Evolutionary conservation across 495 filamentous ascomycete species (phyloP), one percentile per base, ranked within the genome.

Genomic region (Podospora australis): DNA sequence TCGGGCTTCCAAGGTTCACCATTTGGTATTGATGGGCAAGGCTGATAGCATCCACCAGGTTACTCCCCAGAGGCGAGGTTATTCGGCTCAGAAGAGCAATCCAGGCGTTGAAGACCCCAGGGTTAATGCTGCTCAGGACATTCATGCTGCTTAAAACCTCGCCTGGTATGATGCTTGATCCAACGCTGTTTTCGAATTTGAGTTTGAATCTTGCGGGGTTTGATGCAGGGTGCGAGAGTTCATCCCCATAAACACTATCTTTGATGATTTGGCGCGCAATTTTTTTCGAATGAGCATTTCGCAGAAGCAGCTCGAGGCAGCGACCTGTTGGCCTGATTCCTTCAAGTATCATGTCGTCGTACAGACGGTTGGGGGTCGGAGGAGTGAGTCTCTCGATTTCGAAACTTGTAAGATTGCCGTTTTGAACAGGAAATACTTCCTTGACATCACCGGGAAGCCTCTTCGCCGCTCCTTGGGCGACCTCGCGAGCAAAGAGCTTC

Each of bases 391-490:
- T 59, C 13, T 67, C 60, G 14, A 70, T 53, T 50, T 73, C 71
- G 21, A 67, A 71, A 10, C 64, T 56, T 55, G 59, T 72, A 28
- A 72, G 66, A 35, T 69, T 72, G 26, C 58, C 57, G 39, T 72
- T 51, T 23, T 68, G 35, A 13, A 65, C 54, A 1, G 68, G 68
- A 21, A 72, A 69, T 8, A 47, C 56, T 40, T 66, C 63, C 28
- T 57, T 54, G 17, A 49, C 36, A 23, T 73, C 71, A 3, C 72
- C 72, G 11, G 71, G 70, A n/a, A n/a, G n/a, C n/a, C n/a, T n/a
- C n/a, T n/a, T n/a, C n/a, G n/a, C n/a, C n/a, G n/a, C n/a, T n/a
- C n/a, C n/a, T n/a, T n/a, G n/a, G n/a, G n/a, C 19, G 9, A 57
- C 45, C 2, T 49, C 47, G 1, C 19, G 45, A 7, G 66, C 62